These are phyloP conservation scores for Craspedostauros australis DNA, from an alignment of 108 stramenopile genomes.

Conservation along the genomic window DNA sequence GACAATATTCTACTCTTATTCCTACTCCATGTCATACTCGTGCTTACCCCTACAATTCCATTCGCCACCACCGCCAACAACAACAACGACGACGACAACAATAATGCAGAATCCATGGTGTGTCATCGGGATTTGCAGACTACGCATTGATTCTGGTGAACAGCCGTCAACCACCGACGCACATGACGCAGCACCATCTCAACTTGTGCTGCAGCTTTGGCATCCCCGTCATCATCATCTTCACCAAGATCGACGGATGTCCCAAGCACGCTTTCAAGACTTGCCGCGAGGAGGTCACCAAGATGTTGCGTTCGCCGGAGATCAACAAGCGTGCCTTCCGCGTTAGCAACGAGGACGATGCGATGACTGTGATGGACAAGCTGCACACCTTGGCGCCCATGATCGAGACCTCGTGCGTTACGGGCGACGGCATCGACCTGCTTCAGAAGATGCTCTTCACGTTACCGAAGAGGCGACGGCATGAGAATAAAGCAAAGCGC, in stretches of 20 bases:
- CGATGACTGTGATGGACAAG: slow-evolving; percentile 84
- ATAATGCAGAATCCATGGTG: slow-evolving; percentile 87
- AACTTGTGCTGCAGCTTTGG: slow-evolving; percentile 94
- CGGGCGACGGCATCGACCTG: slow-evolving; percentile 91
- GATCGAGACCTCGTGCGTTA: slow-evolving; percentile 94
- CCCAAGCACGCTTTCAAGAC: slow-evolving; percentile 90
- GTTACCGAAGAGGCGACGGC: slow-evolving; percentile 76
- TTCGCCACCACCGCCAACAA: no score
- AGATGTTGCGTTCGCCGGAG: slow-evolving; percentile 64
- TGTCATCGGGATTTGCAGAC: slow-evolving; percentile 93
- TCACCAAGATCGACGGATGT: slow-evolving; percentile 98
- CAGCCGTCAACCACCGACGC: slow-evolving; percentile 94
- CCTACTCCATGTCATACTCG: no score
- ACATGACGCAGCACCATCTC: slow-evolving; percentile 98
- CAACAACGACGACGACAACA: no score
- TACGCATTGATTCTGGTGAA: slow-evolving; percentile 94
- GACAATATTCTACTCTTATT: no score
- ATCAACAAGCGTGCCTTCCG: slow-evolving; percentile 71
- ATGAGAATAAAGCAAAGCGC: slow-evolving; percentile 74
- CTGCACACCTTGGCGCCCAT: slow-evolving; percentile 89
- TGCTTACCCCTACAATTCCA: no score
- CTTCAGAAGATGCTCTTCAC: slow-evolving; percentile 86
- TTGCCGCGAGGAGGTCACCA: slow-evolving; percentile 75
- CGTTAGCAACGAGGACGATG: slow-evolving; percentile 76
- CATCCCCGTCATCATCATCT: slow-evolving; percentile 87